These are phyloP conservation scores for Microcos paniculata DNA, from an alignment of 345 rosid genomes.

Conservation along the genomic window DNA sequence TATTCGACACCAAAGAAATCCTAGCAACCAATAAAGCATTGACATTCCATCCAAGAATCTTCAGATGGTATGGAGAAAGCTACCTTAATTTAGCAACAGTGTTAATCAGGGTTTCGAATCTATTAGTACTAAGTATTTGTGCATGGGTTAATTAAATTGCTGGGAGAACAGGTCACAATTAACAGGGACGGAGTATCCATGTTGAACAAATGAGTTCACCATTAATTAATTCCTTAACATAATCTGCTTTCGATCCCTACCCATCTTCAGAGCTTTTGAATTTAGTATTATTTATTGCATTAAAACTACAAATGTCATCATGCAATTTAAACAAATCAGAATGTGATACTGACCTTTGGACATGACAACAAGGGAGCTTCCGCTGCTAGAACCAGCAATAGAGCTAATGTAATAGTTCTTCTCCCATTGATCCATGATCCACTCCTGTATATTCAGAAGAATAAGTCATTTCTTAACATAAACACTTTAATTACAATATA, in stretches of 20 bases:
- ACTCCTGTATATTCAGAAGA: conserved; percentile 57
- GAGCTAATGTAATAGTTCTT: conserved; percentile 90
- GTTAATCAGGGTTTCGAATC: not conserved
- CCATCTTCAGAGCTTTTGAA: not conserved
- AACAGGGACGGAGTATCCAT: not conserved
- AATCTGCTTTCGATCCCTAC: not conserved
- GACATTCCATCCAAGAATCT: not conserved
- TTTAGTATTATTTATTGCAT: not conserved
- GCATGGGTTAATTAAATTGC: not conserved
- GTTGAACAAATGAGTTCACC: not conserved
- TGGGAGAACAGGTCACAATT: not conserved
- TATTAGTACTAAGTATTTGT: not conserved
- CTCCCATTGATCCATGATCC: conserved; percentile 99
- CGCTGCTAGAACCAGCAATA: conserved; percentile 88
- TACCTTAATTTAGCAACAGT: not conserved
- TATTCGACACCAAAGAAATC: not conserved
- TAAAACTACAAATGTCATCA: not conserved
- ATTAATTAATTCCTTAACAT: not conserved
- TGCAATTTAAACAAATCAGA: not conserved
- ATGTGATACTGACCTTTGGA: conserved; percentile 69
- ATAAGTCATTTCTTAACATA: not conserved
- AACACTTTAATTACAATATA: not conserved
- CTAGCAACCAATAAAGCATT: not conserved
- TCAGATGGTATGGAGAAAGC: not conserved
- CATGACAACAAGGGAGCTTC: conserved; percentile 96